Conservation (phyloP, 2,329 filamentous ascomycete species). For the Cladosporium colombiae region DNA sequence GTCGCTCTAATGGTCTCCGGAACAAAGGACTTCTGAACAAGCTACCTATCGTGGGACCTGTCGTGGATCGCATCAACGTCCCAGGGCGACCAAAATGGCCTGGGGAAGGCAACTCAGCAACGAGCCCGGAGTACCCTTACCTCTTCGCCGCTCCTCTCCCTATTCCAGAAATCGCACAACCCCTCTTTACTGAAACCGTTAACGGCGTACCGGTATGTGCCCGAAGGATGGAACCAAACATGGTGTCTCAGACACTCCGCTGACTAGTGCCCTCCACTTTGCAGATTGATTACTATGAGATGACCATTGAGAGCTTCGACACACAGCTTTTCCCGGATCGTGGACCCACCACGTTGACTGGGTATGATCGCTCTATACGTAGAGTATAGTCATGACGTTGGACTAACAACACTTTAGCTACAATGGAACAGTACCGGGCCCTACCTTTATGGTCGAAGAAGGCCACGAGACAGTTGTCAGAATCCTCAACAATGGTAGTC, state of each 20-base stretch:
- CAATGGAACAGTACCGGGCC: constrained; percentile 56
- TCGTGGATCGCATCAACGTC: constrained; percentile 1
- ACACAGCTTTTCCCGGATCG: constrained; percentile 48
- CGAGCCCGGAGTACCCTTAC: constrained; percentile 27
- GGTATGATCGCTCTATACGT: constrained; percentile 33
- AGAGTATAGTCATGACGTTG: no score
- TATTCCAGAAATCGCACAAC: constrained; percentile 26
- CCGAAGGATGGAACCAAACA: not conserved
- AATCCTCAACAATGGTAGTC: constrained; percentile 52
- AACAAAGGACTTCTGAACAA: constrained; percentile 6
- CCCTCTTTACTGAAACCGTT: constrained; percentile 38
- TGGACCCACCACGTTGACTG: constrained; percentile 43
- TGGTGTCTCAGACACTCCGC: constrained; percentile 32
- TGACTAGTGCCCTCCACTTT: not conserved
- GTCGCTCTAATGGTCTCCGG: not conserved
- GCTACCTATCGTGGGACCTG: constrained; percentile 14
- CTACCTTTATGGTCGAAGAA: constrained; percentile 52
- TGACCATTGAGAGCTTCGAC: constrained; percentile 45
- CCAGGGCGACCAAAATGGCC: constrained; percentile 15
- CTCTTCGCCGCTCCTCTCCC: constrained; percentile 29
- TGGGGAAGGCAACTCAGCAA: constrained; percentile 26
- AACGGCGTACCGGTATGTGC: constrained; percentile 33
- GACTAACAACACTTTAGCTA: constrained; percentile 7
- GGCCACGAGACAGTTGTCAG: constrained; percentile 57
- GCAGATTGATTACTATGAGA: constrained; percentile 47